phyloP scores from a whole-genome alignment of 2,329 filamentous ascomycete genomes.

The Talaromyces albobiverticillius region DNA sequence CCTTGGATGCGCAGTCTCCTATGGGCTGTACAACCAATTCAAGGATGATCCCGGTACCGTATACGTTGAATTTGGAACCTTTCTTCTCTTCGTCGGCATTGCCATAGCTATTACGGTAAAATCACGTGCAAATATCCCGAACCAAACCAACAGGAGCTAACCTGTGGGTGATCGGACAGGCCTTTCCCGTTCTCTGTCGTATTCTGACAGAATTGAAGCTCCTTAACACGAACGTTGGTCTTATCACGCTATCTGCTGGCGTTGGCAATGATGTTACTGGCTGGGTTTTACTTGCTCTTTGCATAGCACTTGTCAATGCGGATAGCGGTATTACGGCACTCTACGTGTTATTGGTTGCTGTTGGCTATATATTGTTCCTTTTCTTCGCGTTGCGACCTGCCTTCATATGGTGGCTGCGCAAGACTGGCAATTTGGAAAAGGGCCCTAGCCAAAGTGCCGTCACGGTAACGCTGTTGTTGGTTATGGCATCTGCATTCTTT shows the following conservation, averaged over 20 bases:
- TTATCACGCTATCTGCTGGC: constrained; percentile 85
- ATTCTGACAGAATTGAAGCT: constrained; percentile 90
- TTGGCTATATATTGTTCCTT: constrained; percentile 75
- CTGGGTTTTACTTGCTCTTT: constrained; percentile 90
- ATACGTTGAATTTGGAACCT: constrained; percentile 61
- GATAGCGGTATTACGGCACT: constrained; percentile 77
- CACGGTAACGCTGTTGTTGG: constrained; percentile 74
- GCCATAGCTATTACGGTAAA: constrained; percentile 84
- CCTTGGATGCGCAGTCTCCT: constrained; percentile 74
- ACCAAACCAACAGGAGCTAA: neutral
- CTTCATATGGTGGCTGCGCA: constrained; percentile 71
- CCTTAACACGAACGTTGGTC: constrained; percentile 75
- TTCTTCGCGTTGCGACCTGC: constrained; percentile 68
- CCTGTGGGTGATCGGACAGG: constrained; percentile 34
- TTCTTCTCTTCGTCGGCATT: constrained; percentile 81
- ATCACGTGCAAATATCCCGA: neutral
- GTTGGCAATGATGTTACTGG: constrained; percentile 90
- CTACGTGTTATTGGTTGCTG: constrained; percentile 73
- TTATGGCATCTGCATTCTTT: constrained; percentile 78
- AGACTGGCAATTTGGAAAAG: constrained; percentile 76
- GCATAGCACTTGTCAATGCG: constrained; percentile 89
- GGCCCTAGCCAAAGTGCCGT: constrained; percentile 85
- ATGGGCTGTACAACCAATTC: constrained; percentile 76
- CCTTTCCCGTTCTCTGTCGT: constrained; percentile 86
- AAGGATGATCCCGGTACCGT: constrained; percentile 53